A percentile compares a stretch with the other conserved stretches of the same genome.
These are phyloP conservation scores for Pseudozyma sp. DNA, from an alignment of 1,284 basidiomycete genomes.

Conservation along the genomic window DNA sequence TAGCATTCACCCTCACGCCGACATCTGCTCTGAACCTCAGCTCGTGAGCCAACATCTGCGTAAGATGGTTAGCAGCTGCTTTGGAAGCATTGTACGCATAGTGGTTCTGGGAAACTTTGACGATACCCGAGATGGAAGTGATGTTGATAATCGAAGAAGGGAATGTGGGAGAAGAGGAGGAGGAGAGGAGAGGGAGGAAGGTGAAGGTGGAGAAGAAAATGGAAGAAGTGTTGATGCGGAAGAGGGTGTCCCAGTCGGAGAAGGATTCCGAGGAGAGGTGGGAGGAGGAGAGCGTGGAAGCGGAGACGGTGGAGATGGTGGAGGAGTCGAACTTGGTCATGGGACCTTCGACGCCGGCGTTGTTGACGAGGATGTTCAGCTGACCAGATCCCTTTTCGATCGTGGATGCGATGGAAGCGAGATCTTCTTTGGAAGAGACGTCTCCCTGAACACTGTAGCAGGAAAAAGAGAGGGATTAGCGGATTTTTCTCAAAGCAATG, in stretches of 20 bases:
- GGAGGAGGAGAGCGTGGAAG: constrained; percentile 16
- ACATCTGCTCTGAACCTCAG: constrained; percentile 41
- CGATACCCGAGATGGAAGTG: constrained; percentile 49
- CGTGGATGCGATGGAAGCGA: constrained; percentile 22
- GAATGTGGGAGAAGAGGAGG: constrained; percentile 15
- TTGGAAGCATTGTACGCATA: constrained; percentile 62
- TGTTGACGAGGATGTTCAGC: constrained; percentile 62
- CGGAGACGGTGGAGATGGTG: constrained; percentile 3
- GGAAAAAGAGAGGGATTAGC: background rate
- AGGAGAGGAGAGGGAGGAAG: constrained; percentile 56
- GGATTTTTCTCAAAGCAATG: too few species aligned
- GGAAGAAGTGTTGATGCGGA: constrained; percentile 44
- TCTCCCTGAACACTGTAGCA: constrained; percentile 39
- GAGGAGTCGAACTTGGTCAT: constrained; percentile 41
- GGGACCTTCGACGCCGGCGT: constrained; percentile 60
- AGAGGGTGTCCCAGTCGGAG: constrained; percentile 47
- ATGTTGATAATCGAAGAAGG: constrained; percentile 52
- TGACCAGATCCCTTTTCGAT: constrained; percentile 21
- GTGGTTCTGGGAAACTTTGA: constrained; percentile 50
- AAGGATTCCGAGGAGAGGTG: constrained; percentile 46
- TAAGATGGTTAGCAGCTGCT: constrained; percentile 59
- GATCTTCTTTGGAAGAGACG: constrained; percentile 45
- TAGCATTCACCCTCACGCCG: constrained; percentile 52
- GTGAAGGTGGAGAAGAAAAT: constrained; percentile 61
- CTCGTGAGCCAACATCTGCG: constrained; percentile 57